Conservation (phyloP, 805 yeast species). For the Candida ponderosae region DNA sequence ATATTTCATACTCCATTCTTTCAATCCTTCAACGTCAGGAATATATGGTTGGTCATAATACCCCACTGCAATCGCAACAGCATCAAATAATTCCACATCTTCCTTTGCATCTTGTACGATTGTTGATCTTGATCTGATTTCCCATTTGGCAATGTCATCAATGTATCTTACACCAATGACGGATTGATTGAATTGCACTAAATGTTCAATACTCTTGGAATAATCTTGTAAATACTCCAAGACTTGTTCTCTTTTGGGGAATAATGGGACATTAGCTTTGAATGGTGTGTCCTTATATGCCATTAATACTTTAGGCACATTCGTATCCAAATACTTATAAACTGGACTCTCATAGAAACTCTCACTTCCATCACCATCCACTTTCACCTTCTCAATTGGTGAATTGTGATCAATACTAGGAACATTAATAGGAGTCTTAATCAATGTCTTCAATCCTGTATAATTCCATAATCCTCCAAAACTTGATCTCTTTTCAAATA, state of each 20-base stretch:
- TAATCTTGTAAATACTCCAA: slow-evolving; percentile 53
- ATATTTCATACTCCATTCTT: slow-evolving; percentile 32
- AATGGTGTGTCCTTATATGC: slow-evolving; percentile 49
- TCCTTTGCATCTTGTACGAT: neutral
- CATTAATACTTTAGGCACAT: slow-evolving; percentile 61
- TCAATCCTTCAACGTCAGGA: slow-evolving; percentile 49
- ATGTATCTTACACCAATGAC: slow-evolving; percentile 32
- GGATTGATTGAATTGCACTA: slow-evolving; percentile 37
- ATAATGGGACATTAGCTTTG: slow-evolving; percentile 36
- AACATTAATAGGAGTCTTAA: slow-evolving; percentile 25
- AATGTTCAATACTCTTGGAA: slow-evolving; percentile 31
- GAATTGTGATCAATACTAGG: slow-evolving; percentile 23
- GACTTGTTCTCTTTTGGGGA: slow-evolving; percentile 57
- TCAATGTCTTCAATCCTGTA: slow-evolving; percentile 3
- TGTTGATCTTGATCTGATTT: slow-evolving; percentile 28
- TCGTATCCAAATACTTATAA: slow-evolving; percentile 63
- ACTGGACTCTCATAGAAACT: slow-evolving; percentile 45
- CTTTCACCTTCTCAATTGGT: slow-evolving; percentile 10
- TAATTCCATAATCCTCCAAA: slow-evolving; percentile 83
- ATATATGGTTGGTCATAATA: slow-evolving; percentile 53
- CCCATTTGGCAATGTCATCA: slow-evolving; percentile 30
- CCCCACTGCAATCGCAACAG: slow-evolving; percentile 58
- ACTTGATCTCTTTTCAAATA: slow-evolving; percentile 51
- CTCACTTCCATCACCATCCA: slow-evolving; percentile 14
- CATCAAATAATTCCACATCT: slow-evolving; percentile 39